Conservation (phyloP, 129 eudicot species). For the Lonicera japonica region DNA sequence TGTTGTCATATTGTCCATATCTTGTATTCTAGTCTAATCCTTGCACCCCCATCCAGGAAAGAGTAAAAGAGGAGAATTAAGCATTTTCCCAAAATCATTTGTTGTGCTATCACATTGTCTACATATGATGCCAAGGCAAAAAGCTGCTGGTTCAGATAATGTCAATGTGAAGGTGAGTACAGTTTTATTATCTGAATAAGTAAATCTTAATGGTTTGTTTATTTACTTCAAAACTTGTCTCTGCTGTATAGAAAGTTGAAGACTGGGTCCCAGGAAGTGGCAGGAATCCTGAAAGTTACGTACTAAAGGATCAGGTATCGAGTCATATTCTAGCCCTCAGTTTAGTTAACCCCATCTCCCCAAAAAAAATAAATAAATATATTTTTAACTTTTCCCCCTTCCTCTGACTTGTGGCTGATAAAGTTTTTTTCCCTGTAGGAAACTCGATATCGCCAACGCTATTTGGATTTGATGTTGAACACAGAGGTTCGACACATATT, state of each 20-base stretch:
- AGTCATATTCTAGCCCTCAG: background rate
- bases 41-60: slow-evolving; percentile 39
- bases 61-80: slow-evolving; percentile 89
- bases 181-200: background rate
- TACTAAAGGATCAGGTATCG: slow-evolving; percentile 79
- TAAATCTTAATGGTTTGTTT: background rate
- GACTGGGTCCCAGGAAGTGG: slow-evolving; percentile 76
- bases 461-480: slow-evolving; percentile 83
- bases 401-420: background rate
- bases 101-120: slow-evolving; percentile 76
- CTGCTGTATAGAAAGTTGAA: slow-evolving; percentile 46
- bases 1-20: too few species aligned
- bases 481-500: slow-evolving; percentile 72
- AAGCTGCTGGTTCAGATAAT: slow-evolving; percentile 48
- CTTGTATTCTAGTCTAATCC: background rate
- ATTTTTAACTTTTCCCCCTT: background rate
- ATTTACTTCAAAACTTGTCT: slow-evolving; percentile 8
- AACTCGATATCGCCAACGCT: slow-evolving; percentile 95
- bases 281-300: slow-evolving; percentile 73
- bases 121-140: slow-evolving; percentile 93
- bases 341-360: background rate
- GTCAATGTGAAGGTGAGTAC: slow-evolving; percentile 39
- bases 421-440: slow-evolving; percentile 37
- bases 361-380: too few species aligned
- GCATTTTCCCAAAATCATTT: slow-evolving; percentile 77